phyloP scores from a whole-genome alignment of 2,329 filamentous ascomycete species.

The Sporothrix sp. region DNA sequence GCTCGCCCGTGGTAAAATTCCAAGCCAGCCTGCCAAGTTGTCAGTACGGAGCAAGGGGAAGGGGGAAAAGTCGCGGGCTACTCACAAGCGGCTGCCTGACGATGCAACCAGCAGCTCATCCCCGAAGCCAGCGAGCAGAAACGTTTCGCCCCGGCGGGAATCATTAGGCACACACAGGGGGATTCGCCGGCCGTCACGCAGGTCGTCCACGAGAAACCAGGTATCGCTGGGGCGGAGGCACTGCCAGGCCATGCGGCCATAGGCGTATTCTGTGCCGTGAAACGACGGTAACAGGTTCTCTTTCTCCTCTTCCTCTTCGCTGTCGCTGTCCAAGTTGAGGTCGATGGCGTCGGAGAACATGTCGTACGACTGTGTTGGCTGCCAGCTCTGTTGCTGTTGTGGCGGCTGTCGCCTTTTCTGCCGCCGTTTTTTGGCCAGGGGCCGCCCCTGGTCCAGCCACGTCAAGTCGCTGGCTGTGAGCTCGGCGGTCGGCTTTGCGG shows the following conservation, averaged over 20 bases:
- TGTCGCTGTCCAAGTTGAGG: neutral
- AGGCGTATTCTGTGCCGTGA: conserved; percentile 9
- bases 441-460: conserved; percentile 1
- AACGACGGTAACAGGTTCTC: neutral
- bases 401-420: neutral
- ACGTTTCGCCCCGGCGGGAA: conserved; percentile 6
- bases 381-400: neutral
- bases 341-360: neutral
- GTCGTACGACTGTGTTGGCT: neutral
- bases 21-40: conserved; percentile 7
- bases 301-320: neutral
- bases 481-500: neutral
- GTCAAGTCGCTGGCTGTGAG: neutral
- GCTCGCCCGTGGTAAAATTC: conserved; percentile 13
- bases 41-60: neutral
- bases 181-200: conserved; percentile 8
- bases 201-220: conserved; percentile 15
- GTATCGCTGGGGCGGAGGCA: neutral
- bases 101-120: conserved; percentile 12
- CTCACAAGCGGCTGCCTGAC: conserved; percentile 9
- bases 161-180: conserved; percentile 2
- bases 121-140: conserved; percentile 9
- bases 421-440: neutral
- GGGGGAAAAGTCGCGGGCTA: neutral
- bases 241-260: conserved; percentile 17